Conservation (phyloP, 805 yeast genomes). For the Zygosaccharomyces siamensis region DNA sequence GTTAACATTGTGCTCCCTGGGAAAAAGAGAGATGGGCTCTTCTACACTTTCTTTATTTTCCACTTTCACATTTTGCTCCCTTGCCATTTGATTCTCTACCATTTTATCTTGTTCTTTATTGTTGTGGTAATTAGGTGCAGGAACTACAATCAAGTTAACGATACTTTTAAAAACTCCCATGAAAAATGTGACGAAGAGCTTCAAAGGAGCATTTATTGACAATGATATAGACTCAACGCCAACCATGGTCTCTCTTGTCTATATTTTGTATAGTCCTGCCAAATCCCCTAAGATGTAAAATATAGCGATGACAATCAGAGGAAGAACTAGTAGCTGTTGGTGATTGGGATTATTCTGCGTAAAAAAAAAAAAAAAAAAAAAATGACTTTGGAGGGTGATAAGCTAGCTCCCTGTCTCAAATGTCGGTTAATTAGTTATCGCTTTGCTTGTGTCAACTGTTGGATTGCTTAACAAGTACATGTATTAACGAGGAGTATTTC, state of each 20-base stretch:
- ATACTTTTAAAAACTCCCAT: constrained; percentile 14
- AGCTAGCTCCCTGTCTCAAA: neutral
- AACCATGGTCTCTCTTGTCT: neutral
- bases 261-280: neutral
- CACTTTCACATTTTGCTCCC: neutral
- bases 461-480: neutral
- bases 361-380: neutral
- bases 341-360: neutral
- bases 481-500: constrained; percentile 1
- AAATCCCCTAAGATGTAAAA: neutral
- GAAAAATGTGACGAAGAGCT: constrained; percentile 6
- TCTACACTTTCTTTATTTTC: constrained; percentile 3
- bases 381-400: neutral
- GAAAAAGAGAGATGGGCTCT: constrained; percentile 16
- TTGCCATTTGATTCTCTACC: neutral
- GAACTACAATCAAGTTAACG: constrained; percentile 14
- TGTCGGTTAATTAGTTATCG: neutral
- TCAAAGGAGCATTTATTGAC: constrained; percentile 7
- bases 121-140: constrained; percentile 4
- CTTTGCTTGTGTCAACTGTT: neutral
- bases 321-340: neutral
- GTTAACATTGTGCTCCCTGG: constrained; percentile 25
- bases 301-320: neutral
- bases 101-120: neutral
- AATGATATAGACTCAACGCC: constrained; percentile 12